Base-by-base conservation (phyloP, 2,329 filamentous ascomycete genomes). In the Cadophora luteo-olivacea region DNA sequence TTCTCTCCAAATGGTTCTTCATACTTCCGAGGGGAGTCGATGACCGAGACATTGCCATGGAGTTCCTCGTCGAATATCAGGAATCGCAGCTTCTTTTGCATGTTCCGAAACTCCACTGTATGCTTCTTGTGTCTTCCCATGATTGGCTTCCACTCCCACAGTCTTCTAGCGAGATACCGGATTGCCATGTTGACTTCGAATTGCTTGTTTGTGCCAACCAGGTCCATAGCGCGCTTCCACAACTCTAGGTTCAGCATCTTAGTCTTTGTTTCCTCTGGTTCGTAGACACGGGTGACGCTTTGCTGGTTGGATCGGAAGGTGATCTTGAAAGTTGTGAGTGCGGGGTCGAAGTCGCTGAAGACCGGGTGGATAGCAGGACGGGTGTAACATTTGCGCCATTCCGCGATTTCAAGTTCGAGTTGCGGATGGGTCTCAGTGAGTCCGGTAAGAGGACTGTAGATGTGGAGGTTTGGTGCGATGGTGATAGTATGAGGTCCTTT, bases 381-480 rank as follows among this genome's bases (percentile, higher is more conserved):
- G 8, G n/a, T 41, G 33, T 60, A 41, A 22, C 33, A 60, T 60
- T 24, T 60, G n/a, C 55, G 55, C 55, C 55, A 60, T 45, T 60
- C 3, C 16, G 36, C 36, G n/a, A 60, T 60, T n/a, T 41, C 55
- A 5, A 3, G 2, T 24, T 60, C 33, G 55, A 41, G 22, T 25
- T 60, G 33, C 3, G 33, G 8, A 22, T 60, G 55, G 22, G 16
- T 38, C 11, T 22, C 4, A 1, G 12, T 41, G 55, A 60, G 55
- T 1, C 55, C 33, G 7, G 36, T 38, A 11, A 60, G 55, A 12
- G 33, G 33, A 19, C 55, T 38, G 33, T 60, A 60, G 22, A 60
- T 60, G 22, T 41, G 36, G 19, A 25, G n/a, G 3, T 16, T 14
- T 9, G 55, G 55, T 19, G 55, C 55, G 12, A 60, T 60, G 4